phyloP scores from a whole-genome alignment of 2,329 filamentous ascomycete species.

The Clonostachys rosea region DNA sequence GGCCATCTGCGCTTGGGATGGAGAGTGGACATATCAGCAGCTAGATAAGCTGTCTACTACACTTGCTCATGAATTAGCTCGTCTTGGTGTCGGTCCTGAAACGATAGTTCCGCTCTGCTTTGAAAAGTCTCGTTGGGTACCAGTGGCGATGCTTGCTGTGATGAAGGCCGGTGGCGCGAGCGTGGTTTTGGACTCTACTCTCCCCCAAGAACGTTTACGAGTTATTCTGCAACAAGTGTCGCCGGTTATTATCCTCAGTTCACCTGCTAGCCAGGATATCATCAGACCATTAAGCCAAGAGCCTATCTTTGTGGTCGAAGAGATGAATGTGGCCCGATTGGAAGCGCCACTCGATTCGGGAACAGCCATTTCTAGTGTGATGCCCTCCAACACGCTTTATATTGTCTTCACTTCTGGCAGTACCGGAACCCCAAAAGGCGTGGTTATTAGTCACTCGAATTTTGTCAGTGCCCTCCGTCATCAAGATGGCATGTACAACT shows the following conservation, averaged over 20 bases:
- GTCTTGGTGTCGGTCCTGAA: conserved; percentile 5
- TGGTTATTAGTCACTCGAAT: conserved; percentile 8
- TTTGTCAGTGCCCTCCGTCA: conserved; percentile 3
- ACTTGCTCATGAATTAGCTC: neutral
- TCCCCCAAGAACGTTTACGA: conserved; percentile 1
- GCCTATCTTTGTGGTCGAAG: neutral
- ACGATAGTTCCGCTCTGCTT: conserved; percentile 10
- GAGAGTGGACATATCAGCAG: conserved; percentile 8
- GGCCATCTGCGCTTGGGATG: conserved; percentile 38
- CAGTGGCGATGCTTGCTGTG: conserved; percentile 10
- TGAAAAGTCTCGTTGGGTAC: conserved; percentile 9
- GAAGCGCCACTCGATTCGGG: neutral
- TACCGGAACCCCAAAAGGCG: conserved; percentile 14
- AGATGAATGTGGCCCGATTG: neutral
- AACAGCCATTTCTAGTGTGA: neutral
- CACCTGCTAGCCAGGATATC: too few species aligned
- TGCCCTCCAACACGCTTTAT: conserved; percentile 4
- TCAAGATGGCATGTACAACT: neutral
- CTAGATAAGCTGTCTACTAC: neutral
- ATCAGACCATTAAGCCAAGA: neutral
- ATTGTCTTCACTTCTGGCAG: conserved; percentile 14
- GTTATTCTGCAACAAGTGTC: neutral
- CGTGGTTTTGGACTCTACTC: conserved; percentile 9
- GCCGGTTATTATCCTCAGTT: neutral
- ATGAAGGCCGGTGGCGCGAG: conserved; percentile 14